These are phyloP conservation scores for Gentiana dahurica DNA, from an alignment of 257 asterid genomes.

Conservation along the genomic window DNA sequence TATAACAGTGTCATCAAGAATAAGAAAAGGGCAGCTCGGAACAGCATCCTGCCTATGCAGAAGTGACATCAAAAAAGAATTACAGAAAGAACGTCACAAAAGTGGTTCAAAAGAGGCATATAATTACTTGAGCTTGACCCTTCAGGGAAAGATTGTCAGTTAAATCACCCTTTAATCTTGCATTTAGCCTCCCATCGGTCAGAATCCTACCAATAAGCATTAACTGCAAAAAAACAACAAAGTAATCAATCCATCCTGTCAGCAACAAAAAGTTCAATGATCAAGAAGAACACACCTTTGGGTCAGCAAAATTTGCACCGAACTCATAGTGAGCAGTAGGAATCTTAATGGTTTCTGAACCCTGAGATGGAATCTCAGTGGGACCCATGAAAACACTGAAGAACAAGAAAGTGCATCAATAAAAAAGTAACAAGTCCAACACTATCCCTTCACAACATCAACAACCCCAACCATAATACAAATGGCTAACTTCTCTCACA, in stretches of 20 bases:
- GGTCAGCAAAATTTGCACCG: slow-evolving; percentile 90
- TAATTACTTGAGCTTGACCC: slow-evolving; percentile 81
- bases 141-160: slow-evolving; percentile 77
- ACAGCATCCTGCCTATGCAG: too few relatives aligned
- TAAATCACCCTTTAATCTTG: slow-evolving; percentile 87
- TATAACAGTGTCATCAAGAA: background rate
- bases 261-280: background rate
- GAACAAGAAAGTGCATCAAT: slow-evolving; percentile 3
- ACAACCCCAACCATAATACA: background rate
- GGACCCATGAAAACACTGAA: slow-evolving; percentile 95
- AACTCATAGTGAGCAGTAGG: slow-evolving; percentile 92
- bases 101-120: slow-evolving; percentile 6
- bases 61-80: background rate
- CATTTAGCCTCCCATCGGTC: slow-evolving; percentile 93
- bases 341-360: slow-evolving; percentile 71
- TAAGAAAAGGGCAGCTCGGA: too few relatives aligned
- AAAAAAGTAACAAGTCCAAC: background rate
- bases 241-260: background rate
- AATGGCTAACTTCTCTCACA: background rate
- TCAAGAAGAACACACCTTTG: slow-evolving; percentile 25
- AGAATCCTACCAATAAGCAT: slow-evolving; percentile 85
- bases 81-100: background rate
- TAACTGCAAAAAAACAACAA: slow-evolving; percentile 41
- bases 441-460: background rate
- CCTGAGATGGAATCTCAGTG: slow-evolving; percentile 86